Conservation (phyloP, 352 stramenopile species). For the Pythium oligandrum region DNA sequence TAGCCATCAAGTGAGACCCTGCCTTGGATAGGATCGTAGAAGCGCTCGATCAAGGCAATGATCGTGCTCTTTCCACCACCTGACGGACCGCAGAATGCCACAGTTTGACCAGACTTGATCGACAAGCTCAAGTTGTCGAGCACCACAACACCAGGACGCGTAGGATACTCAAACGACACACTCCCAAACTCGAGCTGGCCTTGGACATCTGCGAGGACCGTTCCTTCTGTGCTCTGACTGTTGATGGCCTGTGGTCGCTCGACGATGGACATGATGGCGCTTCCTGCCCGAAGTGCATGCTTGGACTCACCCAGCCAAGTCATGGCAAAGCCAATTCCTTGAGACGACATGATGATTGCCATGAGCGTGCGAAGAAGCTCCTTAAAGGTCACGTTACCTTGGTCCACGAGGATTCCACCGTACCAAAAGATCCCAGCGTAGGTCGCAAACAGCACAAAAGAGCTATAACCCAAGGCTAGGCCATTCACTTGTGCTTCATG, state of each 20-base stretch:
- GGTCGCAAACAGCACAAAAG: constrained; percentile 40
- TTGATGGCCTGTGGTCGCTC: constrained; percentile 30
- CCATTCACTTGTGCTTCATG: constrained; percentile 37
- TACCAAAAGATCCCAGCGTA: constrained; percentile 66
- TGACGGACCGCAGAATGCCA: constrained; percentile 40
- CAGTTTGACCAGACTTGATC: constrained; percentile 54
- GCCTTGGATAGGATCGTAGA: constrained; percentile 18
- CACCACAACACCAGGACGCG: constrained; percentile 49
- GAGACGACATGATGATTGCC: constrained; percentile 47
- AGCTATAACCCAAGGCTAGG: constrained; percentile 67
- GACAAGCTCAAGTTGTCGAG: constrained; percentile 81
- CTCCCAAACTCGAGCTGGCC: constrained; percentile 48
- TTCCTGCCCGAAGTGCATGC: constrained; percentile 56
- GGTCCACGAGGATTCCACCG: constrained; percentile 40
- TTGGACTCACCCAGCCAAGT: constrained; percentile 39
- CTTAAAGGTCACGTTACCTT: constrained; percentile 30
- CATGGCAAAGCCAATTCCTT: constrained; percentile 24
- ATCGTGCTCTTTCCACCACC: constrained; percentile 29
- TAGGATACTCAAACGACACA: constrained; percentile 75
- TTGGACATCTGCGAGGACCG: constrained; percentile 9
- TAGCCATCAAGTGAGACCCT: constrained; percentile 14
- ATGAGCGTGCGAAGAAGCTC: constrained; percentile 51
- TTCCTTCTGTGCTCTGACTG: constrained; percentile 22
- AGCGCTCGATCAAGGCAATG: constrained; percentile 23
- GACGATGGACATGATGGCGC: constrained; percentile 24